Evolutionary conservation across 108 stramenopile species (phyloP).

Genomic region (Chaetoceros muelleri): DNA sequence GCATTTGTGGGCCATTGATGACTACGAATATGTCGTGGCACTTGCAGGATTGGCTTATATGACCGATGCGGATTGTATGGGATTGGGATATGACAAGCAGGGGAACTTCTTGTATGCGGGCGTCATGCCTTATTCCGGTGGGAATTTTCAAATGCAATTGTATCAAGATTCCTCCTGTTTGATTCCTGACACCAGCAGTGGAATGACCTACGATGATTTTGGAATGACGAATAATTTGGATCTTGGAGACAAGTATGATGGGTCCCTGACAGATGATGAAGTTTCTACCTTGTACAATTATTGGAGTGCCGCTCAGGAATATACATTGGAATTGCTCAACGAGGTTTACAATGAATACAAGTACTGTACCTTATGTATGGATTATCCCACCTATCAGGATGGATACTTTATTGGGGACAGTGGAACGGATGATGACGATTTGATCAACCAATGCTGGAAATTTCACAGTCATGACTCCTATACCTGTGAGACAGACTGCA

Average conservation of each 20-base stretch:
- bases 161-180: constrained; percentile 64
- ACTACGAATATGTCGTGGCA: constrained; percentile 79
- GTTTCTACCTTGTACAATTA: constrained; percentile 25
- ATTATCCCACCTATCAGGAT: constrained; percentile 85
- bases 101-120: constrained; percentile 54
- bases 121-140: constrained; percentile 41
- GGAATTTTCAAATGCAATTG: constrained; percentile 54
- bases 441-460: constrained; percentile 92
- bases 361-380: constrained; percentile 77
- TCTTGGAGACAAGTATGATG: constrained; percentile 25
- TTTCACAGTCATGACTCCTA: constrained; percentile 75
- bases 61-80: constrained; percentile 59
- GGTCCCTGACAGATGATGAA: constrained; percentile 21
- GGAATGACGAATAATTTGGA: constrained; percentile 28
- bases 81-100: constrained; percentile 34
- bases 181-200: constrained; percentile 21
- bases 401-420: constrained; percentile 78
- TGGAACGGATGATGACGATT: constrained; percentile 75
- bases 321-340: constrained; percentile 63
- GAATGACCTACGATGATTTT: constrained; percentile 62
- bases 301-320: constrained; percentile 66
- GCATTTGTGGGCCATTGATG: constrained; percentile 81
- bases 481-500: constrained; percentile 59
- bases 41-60: constrained; percentile 76
- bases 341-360: constrained; percentile 59